Evolutionary conservation across 2,329 filamentous ascomycete genomes (phyloP), one percentile per base, ranked within the genome.

Genomic region (Diplodia corticola): DNA sequence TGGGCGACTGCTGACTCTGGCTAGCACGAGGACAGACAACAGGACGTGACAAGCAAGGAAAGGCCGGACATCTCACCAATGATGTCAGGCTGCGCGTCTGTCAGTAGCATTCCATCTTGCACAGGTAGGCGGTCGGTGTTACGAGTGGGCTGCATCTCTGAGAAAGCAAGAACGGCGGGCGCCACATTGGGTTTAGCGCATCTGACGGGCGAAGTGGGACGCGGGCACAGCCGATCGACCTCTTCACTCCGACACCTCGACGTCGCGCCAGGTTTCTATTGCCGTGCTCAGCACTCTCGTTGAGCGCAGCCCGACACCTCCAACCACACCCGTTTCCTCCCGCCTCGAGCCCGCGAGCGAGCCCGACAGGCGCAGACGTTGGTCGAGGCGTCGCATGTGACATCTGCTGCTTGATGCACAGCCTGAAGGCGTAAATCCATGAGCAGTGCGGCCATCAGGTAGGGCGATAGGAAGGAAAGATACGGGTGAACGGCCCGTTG

Each of bases 171-270:
- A 30, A 28, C 12, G 10, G 30, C 37, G n/a, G 10, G 9, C 24
- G 51, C 44, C 20, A 9, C 20, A 35, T 61, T n/a, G 7, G 57
- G 40, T 28, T 49, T 61, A 61, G 57, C 57, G 57, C 26, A 20
- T 49, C 57, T 61, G 40, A 61, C 57, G 44, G 35, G 17, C 15
- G 37, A 61, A 61, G 57, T 49, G 57, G 57, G 40, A 61, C 57
- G n/a, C 57, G 13, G 54, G 20, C 35, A 20, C 57, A 61, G 44
- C 57, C 57, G 44, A 61, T 44, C 57, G 40, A 44, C 48, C n/a
- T 35, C 37, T 40, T 49, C 57, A 61, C 57, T 61, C 50, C 57
- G 17, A 48, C 57, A 49, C 28, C 57, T 35, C 44, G 35, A 26
- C 57, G 10, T 26, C 40, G 57, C 44, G 26, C 44, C 26, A n/a